Evolutionary conservation across 495 filamentous ascomycete genomes (phyloP).

Genomic region (Penicillium desertorum): DNA sequence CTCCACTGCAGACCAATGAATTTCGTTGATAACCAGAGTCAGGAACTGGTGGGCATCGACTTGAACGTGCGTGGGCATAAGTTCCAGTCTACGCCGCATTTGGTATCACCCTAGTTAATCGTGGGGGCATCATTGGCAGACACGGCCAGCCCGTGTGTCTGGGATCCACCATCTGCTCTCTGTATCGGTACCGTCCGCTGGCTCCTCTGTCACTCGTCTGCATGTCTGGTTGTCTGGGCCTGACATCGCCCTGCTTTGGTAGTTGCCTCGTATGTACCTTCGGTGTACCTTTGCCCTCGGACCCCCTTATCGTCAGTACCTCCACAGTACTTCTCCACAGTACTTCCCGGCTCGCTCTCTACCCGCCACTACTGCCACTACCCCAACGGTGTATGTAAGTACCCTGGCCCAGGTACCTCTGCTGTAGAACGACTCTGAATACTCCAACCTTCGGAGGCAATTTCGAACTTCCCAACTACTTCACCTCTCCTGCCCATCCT

Average conservation of each 20-base stretch:
- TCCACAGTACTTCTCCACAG: slow-evolving; percentile 7
- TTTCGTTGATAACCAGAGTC: slow-evolving; percentile 12
- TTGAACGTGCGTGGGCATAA: slow-evolving; percentile 25
- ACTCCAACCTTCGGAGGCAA: slow-evolving; percentile 21
- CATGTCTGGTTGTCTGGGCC: slow-evolving; percentile 11
- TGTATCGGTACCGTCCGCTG: slow-evolving; percentile 19
- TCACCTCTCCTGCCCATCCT: slow-evolving; percentile 12
- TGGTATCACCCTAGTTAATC: slow-evolving; percentile 29
- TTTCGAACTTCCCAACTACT: slow-evolving; percentile 16
- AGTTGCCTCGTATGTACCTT: slow-evolving; percentile 12
- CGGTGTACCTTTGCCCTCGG: slow-evolving; percentile 13
- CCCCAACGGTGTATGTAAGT: slow-evolving; percentile 15
- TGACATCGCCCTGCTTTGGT: slow-evolving; percentile 6
- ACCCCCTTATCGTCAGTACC: slow-evolving; percentile 11
- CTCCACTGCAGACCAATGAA: slow-evolving; percentile 13
- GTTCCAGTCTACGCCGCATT: slow-evolving; percentile 25
- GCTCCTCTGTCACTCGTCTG: background rate
- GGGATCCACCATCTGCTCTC: slow-evolving; percentile 13
- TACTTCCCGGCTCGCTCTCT: background rate
- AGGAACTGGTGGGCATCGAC: slow-evolving; percentile 23
- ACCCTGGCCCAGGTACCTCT: slow-evolving; percentile 27
- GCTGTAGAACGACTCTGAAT: slow-evolving; percentile 6
- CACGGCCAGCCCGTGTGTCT: slow-evolving; percentile 10
- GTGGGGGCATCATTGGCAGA: slow-evolving; percentile 15
- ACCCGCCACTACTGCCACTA: slow-evolving; percentile 26